Conservation (phyloP, 768 basidiomycete species). For the Royoungia palumana region DNA sequence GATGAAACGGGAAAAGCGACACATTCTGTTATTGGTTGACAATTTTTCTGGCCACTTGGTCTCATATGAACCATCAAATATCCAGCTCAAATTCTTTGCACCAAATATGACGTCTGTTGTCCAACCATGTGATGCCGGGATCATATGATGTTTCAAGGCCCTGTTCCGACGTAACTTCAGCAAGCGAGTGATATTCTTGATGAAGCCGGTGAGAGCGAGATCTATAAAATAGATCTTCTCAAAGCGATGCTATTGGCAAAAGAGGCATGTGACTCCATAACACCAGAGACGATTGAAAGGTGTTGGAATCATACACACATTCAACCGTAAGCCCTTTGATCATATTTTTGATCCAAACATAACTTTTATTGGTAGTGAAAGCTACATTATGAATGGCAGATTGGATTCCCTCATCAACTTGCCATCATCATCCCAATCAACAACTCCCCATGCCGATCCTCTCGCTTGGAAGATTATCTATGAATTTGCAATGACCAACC, state of each 20-base stretch:
- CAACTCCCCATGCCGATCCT: conserved; percentile 2
- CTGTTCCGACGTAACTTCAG: conserved; percentile 21
- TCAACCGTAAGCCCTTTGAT: too few species aligned
- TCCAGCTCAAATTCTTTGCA: background rate
- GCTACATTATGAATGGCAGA: too few species aligned
- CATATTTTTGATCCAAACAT: too few species aligned
- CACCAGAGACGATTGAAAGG: too few species aligned
- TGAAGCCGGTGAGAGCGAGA: background rate
- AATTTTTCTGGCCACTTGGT: conserved; percentile 1
- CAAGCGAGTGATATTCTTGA: background rate
- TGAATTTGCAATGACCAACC: conserved; percentile 3
- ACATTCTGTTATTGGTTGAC: background rate
- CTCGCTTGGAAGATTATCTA: conserved; percentile 5
- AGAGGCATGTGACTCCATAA: too few species aligned
- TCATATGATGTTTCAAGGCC: background rate
- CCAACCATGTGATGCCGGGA: background rate
- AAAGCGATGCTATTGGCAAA: background rate
- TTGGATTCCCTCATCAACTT: too few species aligned
- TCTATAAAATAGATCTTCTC: conserved; percentile 6
- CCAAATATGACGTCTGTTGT: background rate
- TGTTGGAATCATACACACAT: too few species aligned
- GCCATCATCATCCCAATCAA: too few species aligned
- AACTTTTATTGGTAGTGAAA: too few species aligned
- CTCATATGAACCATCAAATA: background rate
- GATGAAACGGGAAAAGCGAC: background rate